Evolutionary conservation across 31 red algal genomes (phyloP).

Genomic region (Porphyra umbilicalis): DNA sequence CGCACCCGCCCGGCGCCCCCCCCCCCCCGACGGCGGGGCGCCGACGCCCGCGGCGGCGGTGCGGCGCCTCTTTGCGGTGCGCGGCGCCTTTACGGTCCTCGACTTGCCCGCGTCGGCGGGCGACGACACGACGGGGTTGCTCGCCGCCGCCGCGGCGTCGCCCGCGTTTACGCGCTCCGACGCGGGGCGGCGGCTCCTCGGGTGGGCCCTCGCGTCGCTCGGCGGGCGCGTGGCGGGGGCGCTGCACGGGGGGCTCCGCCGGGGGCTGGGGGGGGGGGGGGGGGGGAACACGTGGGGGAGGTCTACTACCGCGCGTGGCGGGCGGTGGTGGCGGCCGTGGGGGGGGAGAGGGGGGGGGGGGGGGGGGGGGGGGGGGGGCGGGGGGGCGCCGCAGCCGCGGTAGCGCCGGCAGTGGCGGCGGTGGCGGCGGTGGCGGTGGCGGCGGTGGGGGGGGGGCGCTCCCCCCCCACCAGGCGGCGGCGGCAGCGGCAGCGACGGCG

Average conservation of each 20-base stretch:
- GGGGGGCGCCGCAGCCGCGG: background rate
- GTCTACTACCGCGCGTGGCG: conserved; percentile 15
- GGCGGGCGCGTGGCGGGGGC: background rate
- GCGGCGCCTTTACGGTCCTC: background rate
- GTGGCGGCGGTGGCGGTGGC: background rate
- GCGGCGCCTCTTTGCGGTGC: background rate
- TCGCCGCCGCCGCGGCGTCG: conserved; percentile 14
- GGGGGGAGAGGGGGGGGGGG: background rate
- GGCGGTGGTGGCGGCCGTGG: background rate
- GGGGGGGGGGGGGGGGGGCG: background rate
- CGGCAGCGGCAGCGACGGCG: background rate
- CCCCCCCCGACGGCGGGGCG: background rate
- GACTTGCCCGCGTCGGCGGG: background rate
- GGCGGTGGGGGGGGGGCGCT: background rate
- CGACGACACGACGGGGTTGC: conserved; percentile 2
- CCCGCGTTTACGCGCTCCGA: conserved; percentile 19
- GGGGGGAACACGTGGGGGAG: background rate
- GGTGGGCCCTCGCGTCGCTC: background rate
- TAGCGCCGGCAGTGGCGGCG: background rate
- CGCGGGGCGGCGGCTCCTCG: conserved; percentile 24
- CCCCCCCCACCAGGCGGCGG: too few species aligned
- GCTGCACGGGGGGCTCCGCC: background rate
- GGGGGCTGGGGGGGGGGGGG: background rate
- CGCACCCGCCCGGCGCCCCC: too few species aligned
- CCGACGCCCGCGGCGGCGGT: background rate